These are phyloP conservation scores for Termitomyces sp. DNA, from an alignment of 768 basidiomycete species.

Conservation along the genomic window DNA sequence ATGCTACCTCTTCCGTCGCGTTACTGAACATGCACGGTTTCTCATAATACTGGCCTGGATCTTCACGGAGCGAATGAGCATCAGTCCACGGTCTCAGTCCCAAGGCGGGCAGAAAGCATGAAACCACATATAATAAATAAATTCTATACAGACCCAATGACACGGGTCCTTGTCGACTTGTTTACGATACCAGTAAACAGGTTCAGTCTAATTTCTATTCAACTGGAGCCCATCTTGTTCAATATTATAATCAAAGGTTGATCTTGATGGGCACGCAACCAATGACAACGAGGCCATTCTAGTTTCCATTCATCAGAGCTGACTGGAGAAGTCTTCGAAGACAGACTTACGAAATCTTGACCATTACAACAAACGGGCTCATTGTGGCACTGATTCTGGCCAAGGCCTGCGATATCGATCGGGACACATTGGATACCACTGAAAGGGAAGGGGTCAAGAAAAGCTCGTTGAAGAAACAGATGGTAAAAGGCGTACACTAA, in stretches of 20 bases:
- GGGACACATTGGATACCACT: constrained; percentile 33
- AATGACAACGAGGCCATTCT: constrained; percentile 35
- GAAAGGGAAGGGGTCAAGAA: neutral
- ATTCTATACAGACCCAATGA: neutral
- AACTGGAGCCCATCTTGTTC: neutral
- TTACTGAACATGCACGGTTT: too few relatives aligned
- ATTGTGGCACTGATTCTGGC: constrained; percentile 24
- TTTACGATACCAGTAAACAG: neutral
- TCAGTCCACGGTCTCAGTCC: neutral
- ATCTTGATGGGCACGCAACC: constrained; percentile 39
- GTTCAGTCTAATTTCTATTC: too few relatives aligned
- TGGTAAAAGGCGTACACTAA: constrained; percentile 23
- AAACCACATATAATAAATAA: neutral
- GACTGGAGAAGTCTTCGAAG: neutral
- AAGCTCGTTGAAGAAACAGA: neutral
- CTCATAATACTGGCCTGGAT: neutral
- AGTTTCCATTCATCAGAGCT: neutral
- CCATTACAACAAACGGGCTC: constrained; percentile 41
- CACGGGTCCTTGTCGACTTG: neutral
- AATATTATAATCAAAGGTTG: constrained; percentile 8
- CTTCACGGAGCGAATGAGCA: neutral
- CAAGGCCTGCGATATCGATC: constrained; percentile 26
- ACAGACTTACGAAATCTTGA: constrained; percentile 27
- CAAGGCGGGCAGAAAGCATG: neutral
- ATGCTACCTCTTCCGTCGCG: too few relatives aligned